Evolutionary conservation across 768 basidiomycete species (phyloP).

Genomic region (Mycena sanguinolenta): DNA sequence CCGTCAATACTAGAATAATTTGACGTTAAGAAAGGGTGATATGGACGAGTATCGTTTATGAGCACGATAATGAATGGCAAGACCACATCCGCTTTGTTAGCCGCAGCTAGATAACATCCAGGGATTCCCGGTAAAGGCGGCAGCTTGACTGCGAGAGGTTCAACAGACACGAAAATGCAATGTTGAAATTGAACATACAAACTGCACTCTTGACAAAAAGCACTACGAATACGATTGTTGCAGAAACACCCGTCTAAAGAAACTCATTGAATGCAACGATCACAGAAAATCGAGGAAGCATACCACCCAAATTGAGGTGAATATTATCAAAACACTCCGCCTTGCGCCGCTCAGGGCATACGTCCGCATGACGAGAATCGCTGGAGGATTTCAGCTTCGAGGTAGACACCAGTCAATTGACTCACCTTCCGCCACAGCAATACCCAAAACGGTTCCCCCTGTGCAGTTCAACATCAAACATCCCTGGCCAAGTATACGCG

Average conservation of each 20-base stretch:
- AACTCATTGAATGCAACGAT: background rate
- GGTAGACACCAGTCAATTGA: background rate
- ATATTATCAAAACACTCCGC: conserved; percentile 14
- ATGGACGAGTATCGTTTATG: background rate
- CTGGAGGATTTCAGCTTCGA: background rate
- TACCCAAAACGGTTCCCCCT: conserved; percentile 25
- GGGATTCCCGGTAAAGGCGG: background rate
- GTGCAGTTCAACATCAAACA: background rate
- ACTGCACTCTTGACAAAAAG: no score
- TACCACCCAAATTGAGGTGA: conserved; percentile 15
- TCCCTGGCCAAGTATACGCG: background rate
- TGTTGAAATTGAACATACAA: no score
- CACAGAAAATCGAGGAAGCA: background rate
- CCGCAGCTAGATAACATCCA: background rate
- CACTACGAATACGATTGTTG: no score
- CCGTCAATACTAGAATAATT: background rate
- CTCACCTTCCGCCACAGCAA: conserved; percentile 20
- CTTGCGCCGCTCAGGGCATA: conserved; percentile 23
- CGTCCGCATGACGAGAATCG: conserved; percentile 22
- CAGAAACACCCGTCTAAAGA: no score
- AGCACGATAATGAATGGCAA: background rate
- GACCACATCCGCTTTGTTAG: background rate
- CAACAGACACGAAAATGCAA: no score
- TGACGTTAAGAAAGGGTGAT: no score
- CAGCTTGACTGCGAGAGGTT: no score